These are phyloP conservation scores for Abelmoschus esculentus DNA, from an alignment of 345 rosid genomes.

Conservation along the genomic window DNA sequence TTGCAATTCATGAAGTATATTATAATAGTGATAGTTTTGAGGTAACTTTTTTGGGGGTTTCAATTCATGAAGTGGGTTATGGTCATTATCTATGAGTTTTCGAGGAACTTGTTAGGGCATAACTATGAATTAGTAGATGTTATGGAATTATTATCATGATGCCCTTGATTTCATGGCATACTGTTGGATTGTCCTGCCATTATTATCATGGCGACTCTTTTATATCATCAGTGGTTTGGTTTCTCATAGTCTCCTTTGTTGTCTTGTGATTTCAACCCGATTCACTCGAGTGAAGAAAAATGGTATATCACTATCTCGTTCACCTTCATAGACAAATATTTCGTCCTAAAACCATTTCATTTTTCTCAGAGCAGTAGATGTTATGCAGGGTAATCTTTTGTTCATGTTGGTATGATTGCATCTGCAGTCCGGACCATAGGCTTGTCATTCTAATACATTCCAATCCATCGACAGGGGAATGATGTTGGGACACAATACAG, in stretches of 20 bases:
- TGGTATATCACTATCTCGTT: not conserved
- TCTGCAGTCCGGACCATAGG: not conserved
- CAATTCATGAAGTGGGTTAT: not conserved
- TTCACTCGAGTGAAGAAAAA: too few relatives aligned
- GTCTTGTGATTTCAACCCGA: too few relatives aligned
- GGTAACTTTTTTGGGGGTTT: not conserved
- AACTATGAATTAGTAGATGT: too few relatives aligned
- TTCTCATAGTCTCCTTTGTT: too few relatives aligned
- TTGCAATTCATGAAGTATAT: not conserved
- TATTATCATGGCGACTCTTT: too few relatives aligned
- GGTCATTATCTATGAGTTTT: not conserved
- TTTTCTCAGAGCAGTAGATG: not conserved
- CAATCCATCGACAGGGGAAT: slow-evolving; percentile 43
- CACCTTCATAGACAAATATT: too few relatives aligned
- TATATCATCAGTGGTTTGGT: too few relatives aligned
- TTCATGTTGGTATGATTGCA: not conserved
- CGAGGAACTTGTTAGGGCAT: too few relatives aligned
- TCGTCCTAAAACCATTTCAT: not conserved
- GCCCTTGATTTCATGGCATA: too few relatives aligned
- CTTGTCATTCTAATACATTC: not conserved
- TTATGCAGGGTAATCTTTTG: not conserved
- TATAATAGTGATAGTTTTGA: not conserved
- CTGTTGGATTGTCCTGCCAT: not conserved
- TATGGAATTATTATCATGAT: too few relatives aligned
- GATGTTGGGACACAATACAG: slow-evolving; percentile 93